Base-by-base conservation (phyloP, 2,329 filamentous ascomycete genomes). In the Arthrobotrys musiformis region DNA sequence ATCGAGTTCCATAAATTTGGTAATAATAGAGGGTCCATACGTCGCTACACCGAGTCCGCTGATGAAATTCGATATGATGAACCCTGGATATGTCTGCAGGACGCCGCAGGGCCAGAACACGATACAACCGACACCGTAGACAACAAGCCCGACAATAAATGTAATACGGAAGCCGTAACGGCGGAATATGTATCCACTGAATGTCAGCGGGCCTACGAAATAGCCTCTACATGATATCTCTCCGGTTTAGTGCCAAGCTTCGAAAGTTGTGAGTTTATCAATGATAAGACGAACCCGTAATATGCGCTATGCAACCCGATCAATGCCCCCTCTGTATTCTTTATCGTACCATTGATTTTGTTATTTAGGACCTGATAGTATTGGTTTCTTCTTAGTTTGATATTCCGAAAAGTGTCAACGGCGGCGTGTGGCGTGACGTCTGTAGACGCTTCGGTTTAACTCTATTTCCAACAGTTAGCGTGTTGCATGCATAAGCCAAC, bases 81-180 rank as follows among this genome's bases (percentile, higher is more conserved):
- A 94, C 7, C 91, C 92, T 26, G 86, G 88, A 81, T 93, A 94
- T 15, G 89, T 91, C 50, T 87, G 87, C 74, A 93, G 87, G 8
- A 94, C 88, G 6, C 90, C 91, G 1, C 90, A 91, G 0, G 92
- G 92, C 92, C 92, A 95, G 84, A 94, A 94, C 84, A 93, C 93
- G 79, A 94, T 89, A 37, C 91, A 92, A 0, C 91, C 91, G 4
- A 89, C 86, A 0, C 90, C 89, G 82, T 93, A 92, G 50, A 93
- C 86, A 70, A 84, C 86, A 5, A 93, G 86, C 40, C 92, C 92
- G 28, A 90, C 86, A 75, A 95, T 94, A 80, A 95, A 94, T 0
- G 92, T 93, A 46, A 89, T 89, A 79, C 93, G 92, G 84, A 93
- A 95, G 2, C 93, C 93, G 61, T 91, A 92, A 72, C 88, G 87